These are phyloP conservation scores for Sporodiniella umbellata DNA, from an alignment of 371 early-diverging fungal species.

Conservation along the genomic window DNA sequence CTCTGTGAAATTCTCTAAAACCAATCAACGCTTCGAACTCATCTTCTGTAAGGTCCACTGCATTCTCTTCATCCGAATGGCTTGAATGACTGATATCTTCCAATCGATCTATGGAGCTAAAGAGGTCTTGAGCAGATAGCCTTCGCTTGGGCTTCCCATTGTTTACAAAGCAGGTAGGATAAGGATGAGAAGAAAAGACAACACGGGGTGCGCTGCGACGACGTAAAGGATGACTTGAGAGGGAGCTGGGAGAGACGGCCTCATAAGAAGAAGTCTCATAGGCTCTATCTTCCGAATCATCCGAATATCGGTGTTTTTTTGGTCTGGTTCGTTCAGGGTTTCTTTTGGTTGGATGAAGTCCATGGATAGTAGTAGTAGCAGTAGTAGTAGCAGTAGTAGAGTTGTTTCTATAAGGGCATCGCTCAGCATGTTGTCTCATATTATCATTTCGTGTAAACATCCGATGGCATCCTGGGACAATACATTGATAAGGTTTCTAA, in stretches of 20 bases:
- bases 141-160: constrained; percentile 19
- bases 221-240: not conserved
- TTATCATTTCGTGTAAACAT: constrained; percentile 27
- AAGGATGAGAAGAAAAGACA: not conserved
- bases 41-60: constrained; percentile 36
- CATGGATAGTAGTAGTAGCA: too few relatives aligned
- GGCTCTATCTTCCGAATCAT: too few relatives aligned
- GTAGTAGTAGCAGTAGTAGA: too few relatives aligned
- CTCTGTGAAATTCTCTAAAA: constrained; percentile 24
- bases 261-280: too few relatives aligned
- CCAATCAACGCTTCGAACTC: constrained; percentile 45
- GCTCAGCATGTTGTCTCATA: constrained; percentile 29
- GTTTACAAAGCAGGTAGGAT: not conserved
- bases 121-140: constrained; percentile 35
- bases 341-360: not conserved
- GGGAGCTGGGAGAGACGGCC: not conserved
- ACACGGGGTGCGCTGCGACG: not conserved
- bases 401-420: not conserved
- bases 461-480: constrained; percentile 14
- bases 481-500: constrained; percentile 27
- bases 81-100: constrained; percentile 2
- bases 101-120: constrained; percentile 36
- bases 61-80: constrained; percentile 10
- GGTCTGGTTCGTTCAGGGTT: not conserved
- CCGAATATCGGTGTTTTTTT: too few relatives aligned